Evolutionary conservation across 768 basidiomycete genomes (phyloP), one percentile per base, ranked within the genome.

Genomic region (Suillus placidus): DNA sequence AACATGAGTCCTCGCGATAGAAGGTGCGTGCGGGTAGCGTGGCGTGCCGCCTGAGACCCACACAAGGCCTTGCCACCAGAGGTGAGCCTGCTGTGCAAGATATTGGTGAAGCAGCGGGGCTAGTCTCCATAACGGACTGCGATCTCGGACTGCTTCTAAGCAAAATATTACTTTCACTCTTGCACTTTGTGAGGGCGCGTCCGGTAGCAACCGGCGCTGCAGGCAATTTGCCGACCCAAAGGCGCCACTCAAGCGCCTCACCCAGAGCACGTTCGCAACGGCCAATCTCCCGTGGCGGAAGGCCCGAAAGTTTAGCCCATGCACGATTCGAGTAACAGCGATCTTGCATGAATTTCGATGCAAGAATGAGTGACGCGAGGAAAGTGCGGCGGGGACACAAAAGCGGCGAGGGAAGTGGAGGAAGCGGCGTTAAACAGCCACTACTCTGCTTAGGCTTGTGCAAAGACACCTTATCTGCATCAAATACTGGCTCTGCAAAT

Each of bases 291-390:
- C 88, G 80, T 6, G 93, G 88, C 0, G 90, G 87, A 3, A 98
- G 83, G 20, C 95, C 94, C n/a, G 92, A 92, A 7, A 98, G 84
- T 72, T 95, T 95, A 1, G 93, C 92, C 96, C 96, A 97, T 20
- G 95, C 95, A 34, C 88, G 87, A 75, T 97, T 97, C 16, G 93
- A 95, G 71, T 96, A 97, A 51, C 92, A 94, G 60, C 93, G 89
- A 72, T 98, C 95, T 79, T 96, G 94, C 67, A 92, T 88, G 74
- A 96, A 96, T 71, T 98, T 98, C 18, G 92, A 91, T 0, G 95
- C 96, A 61, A 94, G 83, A 64, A 98, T 94, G 49, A 98, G 81
- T 0, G 93, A 88, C 0, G 94, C 94, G 10, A 97, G 82, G 77
- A 98, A 97, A 0, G 94, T 87, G 32, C 95, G 86, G 34, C 95